Percentiles rank a stretch among this genome's conserved stretches.
Conservation (phyloP, 805 yeast species). For the Wickerhamomyces silvicola region DNA sequence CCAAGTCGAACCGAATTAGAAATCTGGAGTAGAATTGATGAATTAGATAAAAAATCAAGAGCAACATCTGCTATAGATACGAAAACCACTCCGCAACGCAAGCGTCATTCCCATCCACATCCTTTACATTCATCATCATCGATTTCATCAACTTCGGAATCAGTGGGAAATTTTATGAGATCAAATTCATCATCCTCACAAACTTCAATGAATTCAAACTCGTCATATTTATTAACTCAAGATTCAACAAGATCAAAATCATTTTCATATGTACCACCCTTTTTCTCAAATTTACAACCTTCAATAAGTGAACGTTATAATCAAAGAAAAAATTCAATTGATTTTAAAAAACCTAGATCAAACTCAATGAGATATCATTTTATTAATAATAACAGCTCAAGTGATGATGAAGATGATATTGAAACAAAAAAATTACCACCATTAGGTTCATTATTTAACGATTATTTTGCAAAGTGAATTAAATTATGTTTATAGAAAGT, state of each 20-base stretch:
- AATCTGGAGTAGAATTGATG: constrained; percentile 55
- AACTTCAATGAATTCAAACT: constrained; percentile 3
- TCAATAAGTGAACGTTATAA: constrained; percentile 11
- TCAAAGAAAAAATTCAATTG: constrained; percentile 10
- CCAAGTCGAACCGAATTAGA: constrained; percentile 73
- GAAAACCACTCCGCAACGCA: background rate
- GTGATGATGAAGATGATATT: constrained; percentile 12
- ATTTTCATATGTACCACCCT: constrained; percentile 5
- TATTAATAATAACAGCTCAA: constrained; percentile 5
- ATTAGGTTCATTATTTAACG: constrained; percentile 16
- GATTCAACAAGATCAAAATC: constrained; percentile 13
- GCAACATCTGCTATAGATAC: constrained; percentile 1
- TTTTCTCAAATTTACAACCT: constrained; percentile 7
- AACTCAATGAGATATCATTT: constrained; percentile 9
- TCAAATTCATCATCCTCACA: constrained; percentile 8
- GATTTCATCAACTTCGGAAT: background rate
- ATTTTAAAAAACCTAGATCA: constrained; percentile 8
- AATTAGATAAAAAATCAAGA: constrained; percentile 25
- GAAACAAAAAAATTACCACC: constrained; percentile 13
- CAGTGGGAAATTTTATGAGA: constrained; percentile 2
- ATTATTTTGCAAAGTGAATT: constrained; percentile 12
- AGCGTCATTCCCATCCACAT: constrained; percentile 4
- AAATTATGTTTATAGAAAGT: too few relatives aligned
- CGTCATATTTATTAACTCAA: constrained; percentile 1
- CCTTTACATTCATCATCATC: constrained; percentile 2